phyloP scores from a whole-genome alignment of 2,329 filamentous ascomycete genomes.

The Phyllosticta citrichinensis region DNA sequence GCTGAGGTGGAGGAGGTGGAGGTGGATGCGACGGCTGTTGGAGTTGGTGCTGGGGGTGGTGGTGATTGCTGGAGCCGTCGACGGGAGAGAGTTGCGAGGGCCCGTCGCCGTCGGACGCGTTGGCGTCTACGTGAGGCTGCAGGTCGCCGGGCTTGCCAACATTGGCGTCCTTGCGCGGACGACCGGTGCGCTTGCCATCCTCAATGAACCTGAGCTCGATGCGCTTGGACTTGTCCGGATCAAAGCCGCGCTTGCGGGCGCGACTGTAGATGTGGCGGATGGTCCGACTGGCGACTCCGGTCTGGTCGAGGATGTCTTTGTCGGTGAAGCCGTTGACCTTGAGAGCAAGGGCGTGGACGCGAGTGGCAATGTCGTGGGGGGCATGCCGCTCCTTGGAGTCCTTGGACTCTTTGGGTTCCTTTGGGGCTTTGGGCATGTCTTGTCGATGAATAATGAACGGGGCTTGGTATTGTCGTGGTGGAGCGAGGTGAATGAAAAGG shows the following conservation, averaged over 20 bases:
- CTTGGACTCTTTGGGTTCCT: constrained; percentile 4
- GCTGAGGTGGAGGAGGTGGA: neutral
- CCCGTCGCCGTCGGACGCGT: neutral
- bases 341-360: constrained; percentile 10
- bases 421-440: constrained; percentile 7
- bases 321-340: constrained; percentile 26
- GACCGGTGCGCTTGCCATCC: constrained; percentile 9
- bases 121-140: neutral
- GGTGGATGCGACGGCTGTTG: constrained; percentile 2
- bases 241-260: constrained; percentile 10
- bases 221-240: constrained; percentile 6
- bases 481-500: neutral
- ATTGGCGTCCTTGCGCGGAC: constrained; percentile 8
- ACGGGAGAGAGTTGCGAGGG: neutral
- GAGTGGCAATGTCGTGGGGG: constrained; percentile 11
- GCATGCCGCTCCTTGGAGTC: constrained; percentile 9
- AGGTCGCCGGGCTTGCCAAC: constrained; percentile 2
- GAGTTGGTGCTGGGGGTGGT: neutral
- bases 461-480: constrained; percentile 6
- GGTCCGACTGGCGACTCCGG: constrained; percentile 8
- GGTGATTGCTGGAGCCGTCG: neutral
- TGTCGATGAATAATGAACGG: neutral
- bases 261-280: constrained; percentile 10
- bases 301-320: constrained; percentile 10
- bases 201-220: constrained; percentile 9